Base-by-base conservation (phyloP, 2,329 filamentous ascomycete species). In the Alternaria dauci region DNA sequence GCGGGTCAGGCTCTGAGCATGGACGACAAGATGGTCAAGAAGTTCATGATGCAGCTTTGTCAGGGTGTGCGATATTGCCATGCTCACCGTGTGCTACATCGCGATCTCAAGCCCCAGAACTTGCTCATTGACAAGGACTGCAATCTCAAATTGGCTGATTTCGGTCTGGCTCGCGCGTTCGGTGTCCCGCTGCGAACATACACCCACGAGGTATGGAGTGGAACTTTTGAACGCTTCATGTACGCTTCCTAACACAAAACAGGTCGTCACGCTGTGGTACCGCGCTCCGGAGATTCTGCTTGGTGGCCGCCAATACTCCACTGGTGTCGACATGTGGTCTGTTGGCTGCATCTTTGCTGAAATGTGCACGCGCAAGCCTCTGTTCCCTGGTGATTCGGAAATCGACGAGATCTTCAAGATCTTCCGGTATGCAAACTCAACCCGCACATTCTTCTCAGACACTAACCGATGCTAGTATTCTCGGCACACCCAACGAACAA, bases 341-440 rank as follows among this genome's bases (percentile, higher is more conserved):
- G 89, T 94, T 51, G 93, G 93, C 63, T 95, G 93, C 79, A 97
- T 97, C 79, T 96, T 97, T 78, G 93, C 94, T 9, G 93, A 97
- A 80, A 97, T 97, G 94, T 96, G 92, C 81, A 97, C 93, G 2
- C 88, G 92, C 73, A 96, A 96, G 81, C 93, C 93, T 5, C 84
- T 97, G 43, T 97, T 97, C 83, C 93, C 93, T 12, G 93, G 93
- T 59, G 93, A 97, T 77, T 95, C 92, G 5, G 92, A 96, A 77
- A 96, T 96, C 80, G 92, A 96, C 74, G 92, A 96, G 80, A 96
- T 96, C 75, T 96, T 96, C 85, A 95, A 94, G 82, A 96, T 90
- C 77, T 97, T 97, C 89, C 88, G 89, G 92, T 93, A 83, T 72
- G 85, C 26, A 34, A 14, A 66, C 8, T 7, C 25, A 12, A 8